Base-by-base conservation (phyloP, 208 protist species). In the Phytomonas francai region DNA sequence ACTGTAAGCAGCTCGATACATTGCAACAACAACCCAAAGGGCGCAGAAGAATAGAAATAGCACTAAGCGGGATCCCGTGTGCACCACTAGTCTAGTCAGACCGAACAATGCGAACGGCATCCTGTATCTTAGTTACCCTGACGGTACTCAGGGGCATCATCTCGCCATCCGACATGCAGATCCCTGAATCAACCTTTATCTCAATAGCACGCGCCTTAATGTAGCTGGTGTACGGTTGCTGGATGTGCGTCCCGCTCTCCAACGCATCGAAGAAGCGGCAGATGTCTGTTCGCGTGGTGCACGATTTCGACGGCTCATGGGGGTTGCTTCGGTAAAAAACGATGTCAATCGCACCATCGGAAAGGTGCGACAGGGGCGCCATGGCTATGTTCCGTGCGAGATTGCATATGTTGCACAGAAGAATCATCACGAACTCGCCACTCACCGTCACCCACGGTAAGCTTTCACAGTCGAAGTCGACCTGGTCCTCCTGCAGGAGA, bases 101-200 rank as follows among this genome's bases (percentile, higher is more conserved):
- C n/a, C 87, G 83, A 28, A 95, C 89, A 27, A 93, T 64, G 58
- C 80, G 79, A 3, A 83, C 51, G 22, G 65, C 78, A 22, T 70
- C 57, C 28, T 79, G 81, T 34, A 92, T 70, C 67, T 87, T 83
- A 0, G 78, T 90, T 58, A 95, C 36, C 32, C 80, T 83, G 30
- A 89, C 85, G 2, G 77, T 76, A 65, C 73, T 82, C 28, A 89
- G 72, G 3, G 89, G 86, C 85, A 95, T 85, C 66, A 93, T 65
- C 66, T 95, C 89, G 3, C 89, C 89, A 72, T 95, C 89, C 0
- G 81, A 76, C 89, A 95, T 95, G 61, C 78, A 74, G 32, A 89
- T 79, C 31, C 85, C 85, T 8, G 67, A 74, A 36, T 92, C 76
- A 4, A 88, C 80, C 69, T 85, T 89, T 22, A 95, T 73, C 75